Base-by-base conservation (phyloP, 768 basidiomycete species). In the Suillus brevipes region DNA sequence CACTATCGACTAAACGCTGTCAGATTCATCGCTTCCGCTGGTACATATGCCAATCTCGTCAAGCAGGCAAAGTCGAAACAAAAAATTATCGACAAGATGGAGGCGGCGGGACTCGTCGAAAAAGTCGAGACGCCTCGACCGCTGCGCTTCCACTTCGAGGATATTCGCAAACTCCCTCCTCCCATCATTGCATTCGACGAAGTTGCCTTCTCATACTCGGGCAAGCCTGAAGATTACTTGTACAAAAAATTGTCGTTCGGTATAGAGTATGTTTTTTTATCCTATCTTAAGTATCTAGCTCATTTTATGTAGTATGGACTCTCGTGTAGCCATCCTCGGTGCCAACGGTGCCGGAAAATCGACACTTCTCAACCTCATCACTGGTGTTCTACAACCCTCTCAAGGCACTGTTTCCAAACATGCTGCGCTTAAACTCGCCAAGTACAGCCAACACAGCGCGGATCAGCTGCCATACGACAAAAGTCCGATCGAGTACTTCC, bases 71-170 rank as follows among this genome's bases (percentile, higher is more conserved):
- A 99, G 81, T 98, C 96, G 60, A 99, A 99, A 78, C 97, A 99
- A 79, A 99, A 99, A 86, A 99, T 99, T 68, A 97, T 99, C 79
- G 97, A 99, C 84, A 99, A 99, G 87, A 99, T 99, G 97, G 97
- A 99, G 83, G 97, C 97, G 34, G 97, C 96, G 16, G 97, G 97
- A 67, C 84, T 99, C 50, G 85, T 99, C 74, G 94, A 99, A 79
- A 95, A 94, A 80, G 81, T 97, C 65, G 94, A 96, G 74, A 76
- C 77, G 4, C 83, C 85, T 42, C 88, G 86, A 70, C 86, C 87
- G 18, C 83, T 99, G 40, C 83, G 87, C 60, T 99, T 99, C 87
- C 90, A 97, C 85, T 99, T 99, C 72, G 97, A 99, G 78, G 95
- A 97, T 71, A 87, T 98, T 67, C 83, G 85, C 71, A 95, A 90